phyloP scores from a whole-genome alignment of 441 rosid genomes.

The Populus hybrid region DNA sequence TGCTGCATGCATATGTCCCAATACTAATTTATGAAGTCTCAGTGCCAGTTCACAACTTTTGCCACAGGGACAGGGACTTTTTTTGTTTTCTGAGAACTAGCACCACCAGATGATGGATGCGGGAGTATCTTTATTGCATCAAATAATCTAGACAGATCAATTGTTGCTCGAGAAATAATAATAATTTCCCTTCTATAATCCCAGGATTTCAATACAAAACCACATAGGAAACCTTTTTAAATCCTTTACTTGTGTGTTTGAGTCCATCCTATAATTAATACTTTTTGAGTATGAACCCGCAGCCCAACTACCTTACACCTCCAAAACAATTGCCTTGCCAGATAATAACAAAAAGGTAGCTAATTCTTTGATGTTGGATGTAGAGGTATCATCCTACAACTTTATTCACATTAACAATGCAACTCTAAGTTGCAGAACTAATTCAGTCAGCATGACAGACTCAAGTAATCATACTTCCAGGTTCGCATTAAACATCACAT shows the following conservation, averaged over 20 bases:
- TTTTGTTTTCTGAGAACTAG: too few relatives aligned
- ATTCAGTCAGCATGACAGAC: neutral
- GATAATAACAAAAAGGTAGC: neutral
- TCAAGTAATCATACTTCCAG: neutral
- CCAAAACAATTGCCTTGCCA: neutral
- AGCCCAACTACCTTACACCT: neutral
- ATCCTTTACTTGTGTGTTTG: neutral
- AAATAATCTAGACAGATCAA: neutral
- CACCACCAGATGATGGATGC: neutral
- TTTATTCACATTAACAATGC: too few relatives aligned
- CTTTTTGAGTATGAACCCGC: neutral
- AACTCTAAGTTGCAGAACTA: neutral
- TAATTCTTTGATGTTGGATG: neutral
- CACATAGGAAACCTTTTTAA: neutral
- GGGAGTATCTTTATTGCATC: neutral
- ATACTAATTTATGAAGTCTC: too few relatives aligned
- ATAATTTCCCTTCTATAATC: neutral
- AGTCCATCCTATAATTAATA: neutral
- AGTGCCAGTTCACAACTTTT: too few relatives aligned
- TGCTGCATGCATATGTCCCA: neutral
- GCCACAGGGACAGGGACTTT: too few relatives aligned
- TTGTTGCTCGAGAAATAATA: neutral
- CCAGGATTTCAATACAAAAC: neutral
- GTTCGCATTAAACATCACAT: neutral
- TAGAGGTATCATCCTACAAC: neutral